Evolutionary conservation across 352 stramenopile genomes (phyloP), one percentile per base, ranked within the genome.

Genomic region (Globisporangium paroecandrum): DNA sequence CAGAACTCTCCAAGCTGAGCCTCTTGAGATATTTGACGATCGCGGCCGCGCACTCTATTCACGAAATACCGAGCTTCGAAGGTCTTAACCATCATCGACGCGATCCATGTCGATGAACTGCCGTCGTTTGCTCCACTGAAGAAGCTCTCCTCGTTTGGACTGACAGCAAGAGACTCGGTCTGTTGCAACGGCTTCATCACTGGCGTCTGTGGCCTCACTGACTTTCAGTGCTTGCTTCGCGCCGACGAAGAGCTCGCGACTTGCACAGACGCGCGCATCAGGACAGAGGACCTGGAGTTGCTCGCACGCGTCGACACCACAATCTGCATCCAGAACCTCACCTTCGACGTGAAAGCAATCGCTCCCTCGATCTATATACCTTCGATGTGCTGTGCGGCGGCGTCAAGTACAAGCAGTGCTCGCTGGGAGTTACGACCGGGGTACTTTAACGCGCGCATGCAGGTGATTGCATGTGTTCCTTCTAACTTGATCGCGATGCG

Each of bases 371-470:
- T 70, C 7, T 66, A 72, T 66, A 72, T 20, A 77, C 64, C 12
- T 79, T 70, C 9, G 74, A 83, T 24, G 58, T 47, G 0, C 47
- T 69, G 5, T 84, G 75, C 58, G 62, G 71, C 56, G 72, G 72
- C 0, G 55, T 72, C 27, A 58, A 78, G 56, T 82, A 76, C 58
- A 72, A 68, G 8, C 58, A 79, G 32, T 81, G 77, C 56, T 55
- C 67, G 7, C 13, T 75, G 22, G 63, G 69, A 9, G n/a, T 27
- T 0, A 56, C 18, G 3, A 55, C 66, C 0, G 78, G 76, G 0
- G 82, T 83, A 76, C 67, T 81, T 78, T 63, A 83, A 82, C 58
- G 69, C 66, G 4, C 72, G 76, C 1, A 77, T 86, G 76, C 74
- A 82, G 47, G 72, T 83, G 9, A 46, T 86, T 10, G 61, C 82